A percentile compares a stretch with the other conserved stretches of the same genome.
Conservation (phyloP, 2,329 filamentous ascomycete species). For the Fusarium ramigenum region DNA sequence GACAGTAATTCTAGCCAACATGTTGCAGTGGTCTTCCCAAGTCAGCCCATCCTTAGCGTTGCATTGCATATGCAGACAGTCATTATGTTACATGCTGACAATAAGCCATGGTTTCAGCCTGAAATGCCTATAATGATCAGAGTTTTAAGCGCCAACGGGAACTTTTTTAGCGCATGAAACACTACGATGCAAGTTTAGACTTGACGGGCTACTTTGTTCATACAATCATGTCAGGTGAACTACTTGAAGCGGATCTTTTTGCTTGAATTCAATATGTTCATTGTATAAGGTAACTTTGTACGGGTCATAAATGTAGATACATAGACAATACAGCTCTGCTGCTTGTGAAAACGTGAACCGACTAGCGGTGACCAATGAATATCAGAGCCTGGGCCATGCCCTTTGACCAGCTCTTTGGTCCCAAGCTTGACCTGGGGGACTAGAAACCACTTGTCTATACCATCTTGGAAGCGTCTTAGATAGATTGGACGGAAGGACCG, state of each 20-base stretch:
- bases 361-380: conserved; percentile 21
- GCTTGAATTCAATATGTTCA: not conserved
- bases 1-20: not conserved
- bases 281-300: conserved; percentile 7
- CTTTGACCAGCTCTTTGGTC: conserved; percentile 2
- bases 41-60: not conserved
- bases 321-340: conserved; percentile 26
- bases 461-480: conserved; percentile 9
- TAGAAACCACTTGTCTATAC: conserved; percentile 1
- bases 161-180: not conserved
- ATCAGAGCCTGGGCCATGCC: not conserved
- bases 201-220: not conserved
- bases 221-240: not conserved
- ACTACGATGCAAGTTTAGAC: not conserved
- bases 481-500: conserved; percentile 37
- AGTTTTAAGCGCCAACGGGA: not conserved
- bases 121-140: not conserved
- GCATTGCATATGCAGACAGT: not conserved
- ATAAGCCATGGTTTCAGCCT: not conserved
- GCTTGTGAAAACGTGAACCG: conserved; percentile 13
- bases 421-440: not conserved
- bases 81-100: not conserved
- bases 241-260: not conserved
- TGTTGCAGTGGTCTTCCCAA: not conserved
- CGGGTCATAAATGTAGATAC: conserved; percentile 23